Evolutionary conservation across 176 grass and related monocot genomes (phyloP), one percentile per base, ranked within the genome.

Genomic region (Alopecurus myosuroides): DNA sequence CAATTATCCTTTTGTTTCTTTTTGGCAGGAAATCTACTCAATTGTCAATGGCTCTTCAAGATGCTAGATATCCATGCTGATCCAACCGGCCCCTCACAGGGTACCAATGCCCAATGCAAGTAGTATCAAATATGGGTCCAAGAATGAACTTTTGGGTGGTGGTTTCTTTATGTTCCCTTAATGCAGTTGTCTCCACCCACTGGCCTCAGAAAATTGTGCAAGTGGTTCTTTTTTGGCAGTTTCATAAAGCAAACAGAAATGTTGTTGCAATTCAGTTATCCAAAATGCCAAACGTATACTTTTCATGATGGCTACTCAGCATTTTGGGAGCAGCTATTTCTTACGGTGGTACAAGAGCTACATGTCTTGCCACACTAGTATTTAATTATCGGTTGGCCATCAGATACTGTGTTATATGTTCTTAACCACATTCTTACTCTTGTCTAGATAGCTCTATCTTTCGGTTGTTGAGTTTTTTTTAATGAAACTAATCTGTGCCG

Each of bases 171-270:
- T 87, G 48, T 69, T 87, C 66, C 45, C 49, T 41, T 69, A 62
- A 42, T 61, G 51, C 48, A 79, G 37, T 87, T 90, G 88, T 80
- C 36, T 79, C 57, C 80, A 80, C 80, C 30, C 84, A 90, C 35
- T 30, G 60, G 39, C 45, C 45, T 33, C 70, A 84, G 22, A 69
- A 84, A 76, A 52, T 17, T 41, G 23, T 13, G 33, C 79, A 80
- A 49, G 57, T 48, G 68, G 74, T 10, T 61, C 1, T 30, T 78
- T 39, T 81, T 83, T 53, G 44, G 29, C 11, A 66, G 49, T 90
- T 66, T 78, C 63, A 75, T 34, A 90, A 72, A 62, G 77, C 72
- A 86, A 0, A 82, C 34, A 52, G 11, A 77, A 22, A 89, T 62
- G 33, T 77, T 77, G 63, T 50, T 18, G 37, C 66, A 62, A 70